Evolutionary conservation across 73 alveolate species (phyloP).

Genomic region (Blepharisma stoltei): DNA sequence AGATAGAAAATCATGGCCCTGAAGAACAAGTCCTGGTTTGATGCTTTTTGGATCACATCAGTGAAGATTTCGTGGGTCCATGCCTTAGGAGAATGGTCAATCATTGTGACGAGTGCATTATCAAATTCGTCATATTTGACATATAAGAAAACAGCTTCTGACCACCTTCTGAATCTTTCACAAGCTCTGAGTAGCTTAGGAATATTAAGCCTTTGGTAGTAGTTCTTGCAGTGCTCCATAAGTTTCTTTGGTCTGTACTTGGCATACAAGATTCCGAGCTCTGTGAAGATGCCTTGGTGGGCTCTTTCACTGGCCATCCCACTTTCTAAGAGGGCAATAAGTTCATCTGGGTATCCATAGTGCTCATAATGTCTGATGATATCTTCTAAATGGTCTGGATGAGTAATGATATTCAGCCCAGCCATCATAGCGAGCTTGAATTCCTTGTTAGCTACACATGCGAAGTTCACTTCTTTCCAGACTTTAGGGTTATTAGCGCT

Average conservation of each 20-base stretch:
- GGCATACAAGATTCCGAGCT: slow-evolving; percentile 94
- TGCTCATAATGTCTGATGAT: slow-evolving; percentile 92
- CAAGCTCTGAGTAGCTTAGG: slow-evolving; percentile 95
- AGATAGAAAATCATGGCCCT: slow-evolving; percentile 93
- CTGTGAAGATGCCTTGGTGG: slow-evolving; percentile 93
- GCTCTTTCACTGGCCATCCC: slow-evolving; percentile 94
- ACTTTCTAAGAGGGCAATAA: slow-evolving; percentile 77
- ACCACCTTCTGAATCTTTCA: slow-evolving; percentile 92
- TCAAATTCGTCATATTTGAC: slow-evolving; percentile 93
- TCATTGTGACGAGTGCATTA: slow-evolving; percentile 93
- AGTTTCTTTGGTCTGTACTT: slow-evolving; percentile 91
- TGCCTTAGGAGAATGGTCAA: slow-evolving; percentile 97
- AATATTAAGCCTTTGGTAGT: slow-evolving; percentile 60
- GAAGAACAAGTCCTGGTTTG: slow-evolving; percentile 91
- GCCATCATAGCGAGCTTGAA: slow-evolving; percentile 94
- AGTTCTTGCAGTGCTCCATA: slow-evolving; percentile 93
- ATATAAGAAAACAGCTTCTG: slow-evolving; percentile 95
- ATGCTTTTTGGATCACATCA: slow-evolving; percentile 82
- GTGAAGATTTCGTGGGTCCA: slow-evolving; percentile 93
- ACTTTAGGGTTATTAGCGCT: slow-evolving; percentile 95
- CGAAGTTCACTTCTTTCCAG: slow-evolving; percentile 97
- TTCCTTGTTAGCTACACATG: slow-evolving; percentile 97
- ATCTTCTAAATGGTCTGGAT: slow-evolving; percentile 94
- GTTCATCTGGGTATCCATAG: slow-evolving; percentile 92
- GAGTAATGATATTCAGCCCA: slow-evolving; percentile 90